phyloP scores from a whole-genome alignment of 2,329 filamentous ascomycete genomes.

The Camillea tinctor region DNA sequence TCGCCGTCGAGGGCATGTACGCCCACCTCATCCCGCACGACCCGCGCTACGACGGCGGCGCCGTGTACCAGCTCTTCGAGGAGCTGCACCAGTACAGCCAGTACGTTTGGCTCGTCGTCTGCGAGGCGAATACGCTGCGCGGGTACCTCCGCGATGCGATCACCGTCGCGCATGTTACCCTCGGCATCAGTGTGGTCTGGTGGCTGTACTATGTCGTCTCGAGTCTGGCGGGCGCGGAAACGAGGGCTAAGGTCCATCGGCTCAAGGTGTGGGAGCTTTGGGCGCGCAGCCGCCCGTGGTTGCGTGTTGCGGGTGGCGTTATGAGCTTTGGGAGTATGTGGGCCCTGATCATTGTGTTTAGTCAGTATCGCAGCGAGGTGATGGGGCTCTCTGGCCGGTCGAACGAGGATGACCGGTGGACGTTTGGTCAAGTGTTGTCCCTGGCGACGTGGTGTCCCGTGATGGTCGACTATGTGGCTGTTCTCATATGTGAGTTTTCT shows the following conservation, averaged over 20 bases:
- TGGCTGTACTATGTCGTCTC: conserved; percentile 13
- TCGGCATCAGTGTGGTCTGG: conserved; percentile 15
- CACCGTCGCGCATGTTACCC: conserved; percentile 6
- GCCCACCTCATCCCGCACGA: conserved; percentile 6
- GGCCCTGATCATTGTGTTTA: conserved; percentile 18
- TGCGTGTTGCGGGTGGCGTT: no score
- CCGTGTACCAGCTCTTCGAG: neutral
- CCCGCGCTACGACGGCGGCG: conserved; percentile 1
- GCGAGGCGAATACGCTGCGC: no score
- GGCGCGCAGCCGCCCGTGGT: no score
- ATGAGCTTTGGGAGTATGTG: no score
- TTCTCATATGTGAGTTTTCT: conserved; percentile 26
- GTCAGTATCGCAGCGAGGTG: conserved; percentile 21
- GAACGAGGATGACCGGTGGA: conserved; percentile 28
- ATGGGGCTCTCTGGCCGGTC: conserved; percentile 10
- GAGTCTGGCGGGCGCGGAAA: neutral
- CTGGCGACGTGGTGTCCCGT: conserved; percentile 32
- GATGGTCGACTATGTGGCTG: conserved; percentile 25
- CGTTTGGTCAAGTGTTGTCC: conserved; percentile 32
- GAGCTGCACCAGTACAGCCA: no score
- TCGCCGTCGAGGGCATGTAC: conserved; percentile 19
- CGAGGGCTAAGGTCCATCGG: conserved; percentile 19
- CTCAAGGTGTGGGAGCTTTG: no score
- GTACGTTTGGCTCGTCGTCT: no score
- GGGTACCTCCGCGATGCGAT: no score